These are phyloP conservation scores for Aquilaria malaccensis DNA, from an alignment of 345 rosid genomes.

Conservation along the genomic window DNA sequence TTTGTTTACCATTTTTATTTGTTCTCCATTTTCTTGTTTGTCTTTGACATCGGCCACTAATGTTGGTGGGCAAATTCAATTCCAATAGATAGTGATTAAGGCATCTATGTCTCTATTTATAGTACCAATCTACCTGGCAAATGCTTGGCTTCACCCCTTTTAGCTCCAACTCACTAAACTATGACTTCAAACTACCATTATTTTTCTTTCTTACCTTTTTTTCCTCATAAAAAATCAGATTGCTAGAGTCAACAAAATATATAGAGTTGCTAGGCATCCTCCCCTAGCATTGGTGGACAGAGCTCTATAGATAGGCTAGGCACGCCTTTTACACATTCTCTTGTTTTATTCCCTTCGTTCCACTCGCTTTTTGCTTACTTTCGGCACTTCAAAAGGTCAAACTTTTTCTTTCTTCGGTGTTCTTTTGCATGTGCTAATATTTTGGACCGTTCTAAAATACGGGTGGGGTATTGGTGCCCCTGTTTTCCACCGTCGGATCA, in stretches of 20 bases:
- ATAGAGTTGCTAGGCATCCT: background rate
- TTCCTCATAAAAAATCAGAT: no score
- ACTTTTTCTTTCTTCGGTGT: no score
- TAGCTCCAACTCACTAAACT: no score
- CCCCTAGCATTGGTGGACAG: constrained; percentile 7
- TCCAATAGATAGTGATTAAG: constrained; percentile 23
- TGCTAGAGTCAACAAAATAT: no score
- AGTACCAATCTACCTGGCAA: constrained; percentile 6
- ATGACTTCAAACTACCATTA: no score
- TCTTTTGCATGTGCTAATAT: no score
- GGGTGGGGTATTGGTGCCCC: no score
- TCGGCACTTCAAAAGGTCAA: constrained; percentile 16
- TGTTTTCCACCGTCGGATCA: no score
- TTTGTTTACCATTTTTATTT: no score
- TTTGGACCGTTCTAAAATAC: no score
- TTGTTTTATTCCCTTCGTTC: background rate
- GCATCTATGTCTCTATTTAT: constrained; percentile 17
- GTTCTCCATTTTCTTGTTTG: background rate
- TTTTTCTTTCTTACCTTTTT: no score
- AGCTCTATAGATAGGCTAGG: background rate
- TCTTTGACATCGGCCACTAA: background rate
- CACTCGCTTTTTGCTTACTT: constrained; percentile 17
- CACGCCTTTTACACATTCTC: background rate
- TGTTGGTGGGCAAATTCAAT: constrained; percentile 1
- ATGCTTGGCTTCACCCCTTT: no score